A percentile compares a stretch with the other conserved stretches of the same genome.
These are phyloP conservation scores for Cystobasidiopsis lactophilus DNA, from an alignment of 768 basidiomycete species.

Conservation along the genomic window DNA sequence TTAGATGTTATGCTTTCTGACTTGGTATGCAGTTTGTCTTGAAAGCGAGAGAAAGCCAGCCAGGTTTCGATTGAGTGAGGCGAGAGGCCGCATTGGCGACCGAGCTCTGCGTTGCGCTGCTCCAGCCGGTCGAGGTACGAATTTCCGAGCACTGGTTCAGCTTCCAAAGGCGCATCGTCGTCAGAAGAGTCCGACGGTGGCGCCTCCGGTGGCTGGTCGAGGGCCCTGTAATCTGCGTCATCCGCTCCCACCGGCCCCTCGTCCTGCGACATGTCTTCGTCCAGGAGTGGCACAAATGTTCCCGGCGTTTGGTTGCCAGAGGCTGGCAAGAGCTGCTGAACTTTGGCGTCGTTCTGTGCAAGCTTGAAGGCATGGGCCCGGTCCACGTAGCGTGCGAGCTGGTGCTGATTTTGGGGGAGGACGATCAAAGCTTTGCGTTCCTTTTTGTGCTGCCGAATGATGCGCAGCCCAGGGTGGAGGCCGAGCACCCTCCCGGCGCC, in stretches of 20 bases:
- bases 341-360: constrained; percentile 9
- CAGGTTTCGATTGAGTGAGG: constrained; percentile 21
- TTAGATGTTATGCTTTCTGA: constrained; percentile 2
- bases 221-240: neutral
- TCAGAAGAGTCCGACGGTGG: constrained; percentile 7
- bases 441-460: constrained; percentile 6
- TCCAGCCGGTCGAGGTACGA: constrained; percentile 2
- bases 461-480: constrained; percentile 12
- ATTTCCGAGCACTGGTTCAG: constrained; percentile 1
- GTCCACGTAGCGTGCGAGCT: constrained; percentile 12
- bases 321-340: constrained; percentile 7
- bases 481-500: constrained; percentile 11
- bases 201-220: neutral
- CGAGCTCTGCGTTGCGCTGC: constrained; percentile 8
- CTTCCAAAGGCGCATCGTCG: neutral
- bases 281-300: neutral
- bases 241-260: neutral
- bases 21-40: constrained; percentile 15
- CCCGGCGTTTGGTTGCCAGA: neutral
- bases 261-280: neutral
- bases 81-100: constrained; percentile 16
- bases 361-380: constrained; percentile 5
- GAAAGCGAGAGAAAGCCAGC: constrained; percentile 22
- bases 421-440: constrained; percentile 7
- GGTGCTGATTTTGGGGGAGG: constrained; percentile 6